A percentile compares a stretch with the other conserved stretches of the same genome.
These are phyloP conservation scores for Scleromitrula shiraiana DNA, from an alignment of 2,329 filamentous ascomycete species.

Conservation along the genomic window DNA sequence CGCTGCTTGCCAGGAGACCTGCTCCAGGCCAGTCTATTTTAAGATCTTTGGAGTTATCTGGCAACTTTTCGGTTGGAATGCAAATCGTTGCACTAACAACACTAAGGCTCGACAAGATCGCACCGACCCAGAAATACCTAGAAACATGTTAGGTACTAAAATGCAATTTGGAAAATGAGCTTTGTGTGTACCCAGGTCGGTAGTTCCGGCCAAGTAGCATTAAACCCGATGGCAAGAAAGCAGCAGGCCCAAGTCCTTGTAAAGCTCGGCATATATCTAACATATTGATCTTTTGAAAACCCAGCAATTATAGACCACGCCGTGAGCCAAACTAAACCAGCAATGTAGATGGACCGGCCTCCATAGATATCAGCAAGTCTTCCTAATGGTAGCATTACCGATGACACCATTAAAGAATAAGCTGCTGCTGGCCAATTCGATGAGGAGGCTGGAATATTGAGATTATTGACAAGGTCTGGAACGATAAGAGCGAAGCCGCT, in stretches of 20 bases:
- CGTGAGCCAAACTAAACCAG: constrained; percentile 52
- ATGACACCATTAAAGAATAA: constrained; percentile 44
- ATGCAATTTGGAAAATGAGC: constrained; percentile 42
- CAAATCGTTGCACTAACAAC: constrained; percentile 37
- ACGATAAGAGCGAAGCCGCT: constrained; percentile 66
- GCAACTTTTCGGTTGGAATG: constrained; percentile 41
- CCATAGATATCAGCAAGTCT: constrained; percentile 53
- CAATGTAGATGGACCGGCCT: constrained; percentile 47
- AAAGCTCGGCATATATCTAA: constrained; percentile 62
- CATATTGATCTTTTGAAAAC: constrained; percentile 60
- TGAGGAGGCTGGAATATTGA: constrained; percentile 52
- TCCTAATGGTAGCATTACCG: constrained; percentile 52
- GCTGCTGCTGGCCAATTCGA: constrained; percentile 55
- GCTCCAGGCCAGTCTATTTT: constrained; percentile 64
- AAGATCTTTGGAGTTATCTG: constrained; percentile 27
- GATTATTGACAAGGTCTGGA: constrained; percentile 50
- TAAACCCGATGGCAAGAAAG: constrained; percentile 58
- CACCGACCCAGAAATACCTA: constrained; percentile 51
- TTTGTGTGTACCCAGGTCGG: constrained; percentile 57
- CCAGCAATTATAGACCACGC: constrained; percentile 60
- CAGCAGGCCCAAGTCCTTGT: constrained; percentile 62
- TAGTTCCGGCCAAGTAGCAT: constrained; percentile 55
- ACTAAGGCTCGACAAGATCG: constrained; percentile 42
- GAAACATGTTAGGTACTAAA: neutral
- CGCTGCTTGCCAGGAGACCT: constrained; percentile 49